Base-by-base conservation (phyloP, 202 grass and related monocot genomes). In the Digitaria exilis region DNA sequence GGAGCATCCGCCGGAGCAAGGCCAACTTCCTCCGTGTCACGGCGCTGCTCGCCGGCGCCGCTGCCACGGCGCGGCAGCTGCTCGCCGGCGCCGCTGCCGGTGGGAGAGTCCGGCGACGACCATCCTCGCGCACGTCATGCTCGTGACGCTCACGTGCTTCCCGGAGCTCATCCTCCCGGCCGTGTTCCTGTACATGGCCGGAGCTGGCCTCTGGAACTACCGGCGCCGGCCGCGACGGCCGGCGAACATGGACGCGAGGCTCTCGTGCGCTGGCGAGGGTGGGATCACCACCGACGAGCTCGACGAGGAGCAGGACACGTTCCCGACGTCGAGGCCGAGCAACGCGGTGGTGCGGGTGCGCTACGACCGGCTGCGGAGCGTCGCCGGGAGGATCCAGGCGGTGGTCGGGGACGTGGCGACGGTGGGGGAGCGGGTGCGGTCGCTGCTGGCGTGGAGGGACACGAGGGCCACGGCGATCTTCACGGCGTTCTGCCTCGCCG, bases 221-320 rank as follows among this genome's bases (percentile, higher is more conserved):
- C 81, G 86, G 15, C 81, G 70, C 29, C 69, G 89, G 35, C 84
- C 91, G 28, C 73, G 80, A 42, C 74, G 86, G 16, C 86, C 90
- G 77, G 59, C 78, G 71, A 82, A 86, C 59, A 75, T 89, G 91
- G 88, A 91, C 78, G 45, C 64, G 65, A 71, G 88, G 84, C 80
- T 93, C 50, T 96, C 91, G 52, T 89, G 88, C 78, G 87, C 89
- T 9, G 94, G 93, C 13, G 94, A 97, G 67, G n/a, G n/a, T n/a
- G 55, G 68, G 46, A 60, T 45, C 4, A 22, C 79, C 78, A 74
- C 58, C 0, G 91, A 97, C 51, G 94, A 93, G 48, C 79, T 96
- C 14, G 93, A 96, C 56, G 93, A 93, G 86, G 90, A 96, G 75
- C 57, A 83, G 45, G 94, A 97, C 84, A 97, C 91, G 18, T 93